These are phyloP conservation scores for Mycena citricolor DNA, from an alignment of 1,284 basidiomycete genomes.

Conservation along the genomic window DNA sequence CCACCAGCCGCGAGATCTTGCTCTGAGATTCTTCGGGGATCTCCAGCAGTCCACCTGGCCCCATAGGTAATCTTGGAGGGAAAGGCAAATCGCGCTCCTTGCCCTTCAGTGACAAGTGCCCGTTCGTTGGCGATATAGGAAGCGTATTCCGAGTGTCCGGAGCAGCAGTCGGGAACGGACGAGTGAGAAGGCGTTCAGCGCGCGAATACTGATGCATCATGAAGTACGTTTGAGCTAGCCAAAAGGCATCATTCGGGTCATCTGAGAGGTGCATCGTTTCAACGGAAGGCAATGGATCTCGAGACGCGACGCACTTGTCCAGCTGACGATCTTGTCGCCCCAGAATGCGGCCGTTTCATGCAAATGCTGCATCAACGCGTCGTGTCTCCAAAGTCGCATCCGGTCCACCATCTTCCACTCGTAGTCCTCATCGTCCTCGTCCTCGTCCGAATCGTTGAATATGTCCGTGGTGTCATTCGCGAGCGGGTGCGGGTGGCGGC, in stretches of 20 bases:
- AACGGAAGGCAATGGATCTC: slow-evolving; percentile 17
- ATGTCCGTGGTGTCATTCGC: slow-evolving; percentile 77
- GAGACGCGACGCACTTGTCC: slow-evolving; percentile 82
- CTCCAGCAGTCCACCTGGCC: slow-evolving; percentile 65
- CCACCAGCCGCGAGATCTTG: slow-evolving; percentile 75
- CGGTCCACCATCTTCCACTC: slow-evolving; percentile 88
- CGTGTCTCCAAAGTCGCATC: slow-evolving; percentile 96
- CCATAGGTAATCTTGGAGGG: slow-evolving; percentile 61
- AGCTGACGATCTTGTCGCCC: slow-evolving; percentile 94
- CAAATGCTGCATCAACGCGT: slow-evolving; percentile 96
- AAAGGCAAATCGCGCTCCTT: slow-evolving; percentile 57
- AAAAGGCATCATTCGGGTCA: slow-evolving; percentile 96
- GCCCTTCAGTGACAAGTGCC: slow-evolving; percentile 48
- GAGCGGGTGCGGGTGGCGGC: slow-evolving; percentile 59
- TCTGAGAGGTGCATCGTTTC: slow-evolving; percentile 43
- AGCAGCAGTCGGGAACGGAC: slow-evolving; percentile 65
- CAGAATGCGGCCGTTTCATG: slow-evolving; percentile 98
- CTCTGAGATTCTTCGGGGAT: slow-evolving; percentile 60
- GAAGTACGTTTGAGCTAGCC: slow-evolving; percentile 97
- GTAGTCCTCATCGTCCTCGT: slow-evolving; percentile 60
- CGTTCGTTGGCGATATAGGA: slow-evolving; percentile 40
- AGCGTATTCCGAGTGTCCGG: slow-evolving; percentile 39
- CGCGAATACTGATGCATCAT: slow-evolving; percentile 93
- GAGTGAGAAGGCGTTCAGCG: slow-evolving; percentile 87
- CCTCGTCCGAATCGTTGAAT: slow-evolving; percentile 64